A percentile compares a stretch with the other conserved stretches of the same genome.
phyloP scores from a whole-genome alignment of 768 basidiomycete species.

The Pisolithus marmoratus region DNA sequence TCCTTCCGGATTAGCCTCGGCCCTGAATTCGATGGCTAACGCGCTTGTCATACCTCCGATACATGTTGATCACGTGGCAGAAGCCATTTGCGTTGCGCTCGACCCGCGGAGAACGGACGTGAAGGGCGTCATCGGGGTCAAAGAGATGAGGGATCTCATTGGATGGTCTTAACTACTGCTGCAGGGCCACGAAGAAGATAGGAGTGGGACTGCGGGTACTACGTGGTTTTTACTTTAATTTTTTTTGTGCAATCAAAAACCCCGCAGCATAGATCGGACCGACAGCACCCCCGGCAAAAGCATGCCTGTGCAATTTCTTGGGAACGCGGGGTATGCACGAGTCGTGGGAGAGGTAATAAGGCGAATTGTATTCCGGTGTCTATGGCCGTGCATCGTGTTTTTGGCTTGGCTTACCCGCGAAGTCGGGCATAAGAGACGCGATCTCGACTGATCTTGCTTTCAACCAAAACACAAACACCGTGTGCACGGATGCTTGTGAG shows the following conservation, averaged over 20 bases:
- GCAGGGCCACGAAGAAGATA: conserved; percentile 19
- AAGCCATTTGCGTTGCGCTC: conserved; percentile 66
- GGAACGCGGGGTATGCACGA: no score
- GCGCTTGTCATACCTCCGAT: conserved; percentile 83
- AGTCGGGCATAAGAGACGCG: not conserved
- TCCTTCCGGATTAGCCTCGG: conserved; percentile 34
- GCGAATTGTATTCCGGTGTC: not conserved
- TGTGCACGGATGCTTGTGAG: no score
- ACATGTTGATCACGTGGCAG: conserved; percentile 93
- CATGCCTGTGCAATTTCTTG: no score
- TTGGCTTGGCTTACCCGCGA: not conserved
- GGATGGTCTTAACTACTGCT: conserved; percentile 45
- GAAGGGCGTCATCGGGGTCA: conserved; percentile 62
- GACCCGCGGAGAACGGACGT: conserved; percentile 42
- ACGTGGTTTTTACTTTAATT: not conserved
- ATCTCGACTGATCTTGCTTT: no score
- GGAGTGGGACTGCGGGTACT: conserved; percentile 2
- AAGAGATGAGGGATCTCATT: conserved; percentile 68
- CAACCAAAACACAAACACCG: no score
- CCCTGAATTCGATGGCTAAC: conserved; percentile 66
- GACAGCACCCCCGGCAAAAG: not conserved
- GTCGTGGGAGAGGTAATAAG: not conserved
- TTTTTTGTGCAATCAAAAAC: not conserved
- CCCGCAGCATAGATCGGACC: not conserved
- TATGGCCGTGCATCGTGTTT: not conserved